Conservation (phyloP, 2,329 filamentous ascomycete species). For the Cladosporium phlei region DNA sequence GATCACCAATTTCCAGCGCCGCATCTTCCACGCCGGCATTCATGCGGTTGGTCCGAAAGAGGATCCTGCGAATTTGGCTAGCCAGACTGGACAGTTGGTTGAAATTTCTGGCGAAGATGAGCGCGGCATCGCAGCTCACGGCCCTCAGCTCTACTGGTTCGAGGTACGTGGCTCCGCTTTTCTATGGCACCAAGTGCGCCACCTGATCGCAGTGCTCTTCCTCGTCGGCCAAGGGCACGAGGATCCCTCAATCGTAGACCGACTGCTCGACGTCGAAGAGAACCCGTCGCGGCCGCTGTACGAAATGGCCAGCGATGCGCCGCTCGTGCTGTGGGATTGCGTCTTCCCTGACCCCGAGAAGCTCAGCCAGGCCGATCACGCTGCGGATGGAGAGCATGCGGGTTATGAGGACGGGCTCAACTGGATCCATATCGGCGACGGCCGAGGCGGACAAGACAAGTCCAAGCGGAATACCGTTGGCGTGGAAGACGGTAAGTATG, state of each 20-base stretch:
- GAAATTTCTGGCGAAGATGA: conserved; percentile 1
- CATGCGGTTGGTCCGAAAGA: conserved; percentile 52
- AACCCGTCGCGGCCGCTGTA: conserved; percentile 79
- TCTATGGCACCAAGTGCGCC: conserved; percentile 95
- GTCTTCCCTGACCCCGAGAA: conserved; percentile 62
- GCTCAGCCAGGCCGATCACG: conserved; percentile 34
- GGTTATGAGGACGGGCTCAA: conserved; percentile 56
- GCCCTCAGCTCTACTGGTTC: conserved; percentile 77
- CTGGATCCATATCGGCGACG: conserved; percentile 77
- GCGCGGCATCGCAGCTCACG: conserved; percentile 1
- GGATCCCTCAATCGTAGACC: conserved; percentile 63
- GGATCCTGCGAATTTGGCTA: conserved; percentile 34
- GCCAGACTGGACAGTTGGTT: conserved; percentile 2
- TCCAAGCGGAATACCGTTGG: conserved; percentile 29
- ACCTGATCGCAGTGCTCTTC: conserved; percentile 92
- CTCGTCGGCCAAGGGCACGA: conserved; percentile 86
- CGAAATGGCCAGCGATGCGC: conserved; percentile 83
- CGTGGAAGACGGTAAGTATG: conserved; percentile 57
- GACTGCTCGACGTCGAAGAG: conserved; percentile 66
- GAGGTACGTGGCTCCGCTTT: conserved; percentile 87
- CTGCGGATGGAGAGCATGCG: conserved; percentile 31
- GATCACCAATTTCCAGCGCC: conserved; percentile 73
- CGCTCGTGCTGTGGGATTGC: conserved; percentile 94
- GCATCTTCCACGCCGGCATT: conserved; percentile 76
- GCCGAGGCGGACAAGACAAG: conserved; percentile 36